A percentile compares a stretch with the other conserved stretches of the same genome.
phyloP scores from a whole-genome alignment of 2,329 filamentous ascomycete genomes.

The Colletotrichum echinochloae region DNA sequence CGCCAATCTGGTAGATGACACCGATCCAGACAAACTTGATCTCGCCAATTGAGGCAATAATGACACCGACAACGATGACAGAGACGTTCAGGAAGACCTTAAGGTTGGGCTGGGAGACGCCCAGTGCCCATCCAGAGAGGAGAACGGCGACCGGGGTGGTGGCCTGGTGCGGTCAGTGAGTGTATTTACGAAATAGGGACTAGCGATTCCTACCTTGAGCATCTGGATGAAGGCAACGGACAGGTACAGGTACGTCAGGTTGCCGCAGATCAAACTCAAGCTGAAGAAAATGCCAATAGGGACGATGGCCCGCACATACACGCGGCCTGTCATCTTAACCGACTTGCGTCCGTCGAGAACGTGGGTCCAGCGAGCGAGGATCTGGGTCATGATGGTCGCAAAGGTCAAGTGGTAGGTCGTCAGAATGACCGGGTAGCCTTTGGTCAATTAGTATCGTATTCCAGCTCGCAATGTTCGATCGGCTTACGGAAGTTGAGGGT shows the following conservation, averaged over 20 bases:
- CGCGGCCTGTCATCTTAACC: constrained; percentile 95
- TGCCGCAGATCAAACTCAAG: constrained; percentile 94
- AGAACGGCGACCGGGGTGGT: constrained; percentile 95
- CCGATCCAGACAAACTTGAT: constrained; percentile 89
- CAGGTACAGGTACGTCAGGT: constrained; percentile 94
- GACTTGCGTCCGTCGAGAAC: constrained; percentile 94
- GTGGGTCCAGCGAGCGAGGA: constrained; percentile 89
- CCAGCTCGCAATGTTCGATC: neutral
- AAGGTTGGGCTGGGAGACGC: constrained; percentile 84
- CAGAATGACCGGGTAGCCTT: constrained; percentile 81
- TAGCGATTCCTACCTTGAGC: constrained; percentile 79
- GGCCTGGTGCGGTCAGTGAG: constrained; percentile 66
- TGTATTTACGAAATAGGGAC: neutral
- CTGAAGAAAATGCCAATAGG: constrained; percentile 97
- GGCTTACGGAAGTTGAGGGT: constrained; percentile 78
- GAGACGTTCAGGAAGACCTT: constrained; percentile 93
- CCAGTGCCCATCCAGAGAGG: constrained; percentile 87
- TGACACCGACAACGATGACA: constrained; percentile 92
- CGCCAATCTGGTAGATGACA: constrained; percentile 82
- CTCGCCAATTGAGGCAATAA: constrained; percentile 95
- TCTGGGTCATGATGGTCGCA: constrained; percentile 92
- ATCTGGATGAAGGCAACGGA: constrained; percentile 99
- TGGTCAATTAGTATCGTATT: constrained; percentile 57
- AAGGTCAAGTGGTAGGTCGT: constrained; percentile 97
- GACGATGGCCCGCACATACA: constrained; percentile 93